A percentile compares a stretch with the other conserved stretches of the same genome.
phyloP scores from a whole-genome alignment of 2,329 filamentous ascomycete species.

The Cladosporium sphaerospermum region DNA sequence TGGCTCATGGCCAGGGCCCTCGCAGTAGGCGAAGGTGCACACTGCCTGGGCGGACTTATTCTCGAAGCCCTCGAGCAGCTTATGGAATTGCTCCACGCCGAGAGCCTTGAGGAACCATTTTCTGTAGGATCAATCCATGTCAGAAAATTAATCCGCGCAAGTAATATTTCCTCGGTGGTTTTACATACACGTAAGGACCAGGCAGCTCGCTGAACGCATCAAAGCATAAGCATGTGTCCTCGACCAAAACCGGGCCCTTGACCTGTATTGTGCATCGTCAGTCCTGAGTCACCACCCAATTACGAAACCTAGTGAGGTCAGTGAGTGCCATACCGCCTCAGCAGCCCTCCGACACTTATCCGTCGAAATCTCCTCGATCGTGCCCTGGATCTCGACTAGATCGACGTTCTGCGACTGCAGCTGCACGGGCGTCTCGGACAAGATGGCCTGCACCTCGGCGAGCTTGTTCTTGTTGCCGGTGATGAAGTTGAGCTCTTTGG shows the following conservation, averaged over 20 bases:
- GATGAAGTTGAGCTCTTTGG: conserved; percentile 74
- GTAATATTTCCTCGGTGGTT: not conserved
- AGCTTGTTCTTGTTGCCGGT: conserved; percentile 96
- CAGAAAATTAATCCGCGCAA: not conserved
- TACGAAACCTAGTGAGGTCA: conserved; percentile 7
- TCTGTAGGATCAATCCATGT: conserved; percentile 40
- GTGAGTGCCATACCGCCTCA: conserved; percentile 52
- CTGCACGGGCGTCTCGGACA: conserved; percentile 62
- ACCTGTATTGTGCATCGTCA: conserved; percentile 45
- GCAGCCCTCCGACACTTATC: conserved; percentile 85
- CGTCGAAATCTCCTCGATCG: conserved; percentile 80
- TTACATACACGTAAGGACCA: conserved; percentile 83
- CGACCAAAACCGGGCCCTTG: conserved; percentile 81
- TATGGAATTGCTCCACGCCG: conserved; percentile 81
- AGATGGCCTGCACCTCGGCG: conserved; percentile 78
- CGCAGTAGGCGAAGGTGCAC: conserved; percentile 89
- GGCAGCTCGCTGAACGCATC: conserved; percentile 84
- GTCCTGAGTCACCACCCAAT: not conserved
- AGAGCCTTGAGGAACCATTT: conserved; percentile 89
- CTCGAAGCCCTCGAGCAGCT: conserved; percentile 77
- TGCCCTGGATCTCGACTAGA: conserved; percentile 84
- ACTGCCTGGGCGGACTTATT: conserved; percentile 91
- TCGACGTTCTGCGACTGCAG: conserved; percentile 71
- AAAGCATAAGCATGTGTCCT: conserved; percentile 94
- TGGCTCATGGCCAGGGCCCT: conserved; percentile 75